Evolutionary conservation across 2,329 filamentous ascomycete species (phyloP).

Genomic region (Ophiosphaerella narmari): DNA sequence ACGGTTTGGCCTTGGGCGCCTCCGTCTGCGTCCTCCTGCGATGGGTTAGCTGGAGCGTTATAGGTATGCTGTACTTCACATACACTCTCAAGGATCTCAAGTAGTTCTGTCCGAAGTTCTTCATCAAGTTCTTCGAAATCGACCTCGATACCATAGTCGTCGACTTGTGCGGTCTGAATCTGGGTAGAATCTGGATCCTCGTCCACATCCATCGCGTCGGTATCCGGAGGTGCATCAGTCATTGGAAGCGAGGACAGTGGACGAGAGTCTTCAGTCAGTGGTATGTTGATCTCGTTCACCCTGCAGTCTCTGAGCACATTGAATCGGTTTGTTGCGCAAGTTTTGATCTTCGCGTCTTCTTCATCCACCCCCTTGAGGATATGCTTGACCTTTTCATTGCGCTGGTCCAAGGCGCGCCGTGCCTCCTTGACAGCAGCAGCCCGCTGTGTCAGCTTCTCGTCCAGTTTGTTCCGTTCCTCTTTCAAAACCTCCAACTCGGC

Average conservation of each 20-base stretch:
- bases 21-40: slow-evolving; percentile 66
- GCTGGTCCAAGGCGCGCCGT: slow-evolving; percentile 79
- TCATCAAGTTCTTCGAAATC: slow-evolving; percentile 83
- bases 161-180: slow-evolving; percentile 62
- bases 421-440: slow-evolving; percentile 78
- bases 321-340: slow-evolving; percentile 82
- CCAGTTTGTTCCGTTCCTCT: slow-evolving; percentile 71
- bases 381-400: slow-evolving; percentile 80
- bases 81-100: slow-evolving; percentile 53
- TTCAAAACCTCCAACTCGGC: slow-evolving; percentile 78
- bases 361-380: slow-evolving; percentile 74
- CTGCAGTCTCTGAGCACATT: slow-evolving; percentile 85
- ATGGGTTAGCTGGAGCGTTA: slow-evolving; percentile 8
- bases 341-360: slow-evolving; percentile 85
- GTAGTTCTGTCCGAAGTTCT: slow-evolving; percentile 62
- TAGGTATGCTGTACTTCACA: background rate
- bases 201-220: slow-evolving; percentile 92
- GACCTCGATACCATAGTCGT: slow-evolving; percentile 90
- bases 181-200: slow-evolving; percentile 60
- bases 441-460: slow-evolving; percentile 69
- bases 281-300: slow-evolving; percentile 88
- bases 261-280: slow-evolving; percentile 72
- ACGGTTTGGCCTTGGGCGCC: slow-evolving; percentile 22
- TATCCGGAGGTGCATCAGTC: slow-evolving; percentile 77
- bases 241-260: slow-evolving; percentile 82